Evolutionary conservation across 108 stramenopile genomes (phyloP).

Genomic region (Skeletonema menzelii): DNA sequence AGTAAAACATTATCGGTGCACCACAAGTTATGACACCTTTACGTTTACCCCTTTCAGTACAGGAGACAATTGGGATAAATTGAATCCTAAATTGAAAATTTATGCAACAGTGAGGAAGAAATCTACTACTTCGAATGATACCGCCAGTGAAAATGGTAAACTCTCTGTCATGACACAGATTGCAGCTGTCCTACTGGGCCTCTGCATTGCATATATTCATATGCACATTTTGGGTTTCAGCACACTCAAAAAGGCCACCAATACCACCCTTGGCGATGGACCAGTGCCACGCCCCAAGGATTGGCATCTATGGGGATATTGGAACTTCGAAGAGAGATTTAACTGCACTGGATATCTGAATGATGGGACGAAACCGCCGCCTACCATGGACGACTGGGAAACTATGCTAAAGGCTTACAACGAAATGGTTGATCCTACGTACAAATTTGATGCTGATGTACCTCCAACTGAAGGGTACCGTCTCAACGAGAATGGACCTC

Average conservation of each 20-base stretch:
- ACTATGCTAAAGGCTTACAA: neutral
- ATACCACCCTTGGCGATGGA: neutral
- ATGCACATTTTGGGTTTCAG: neutral
- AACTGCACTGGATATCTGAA: neutral
- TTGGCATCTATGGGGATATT: neutral
- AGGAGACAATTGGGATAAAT: neutral
- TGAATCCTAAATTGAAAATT: neutral
- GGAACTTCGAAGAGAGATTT: neutral
- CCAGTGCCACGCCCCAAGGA: neutral
- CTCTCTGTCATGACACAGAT: too few relatives aligned
- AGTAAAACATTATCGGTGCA: neutral
- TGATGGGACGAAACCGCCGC: neutral
- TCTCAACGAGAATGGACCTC: neutral
- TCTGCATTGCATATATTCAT: neutral
- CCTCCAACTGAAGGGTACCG: neutral
- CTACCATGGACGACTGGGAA: neutral
- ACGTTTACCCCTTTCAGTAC: neutral
- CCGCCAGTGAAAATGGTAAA: too few relatives aligned
- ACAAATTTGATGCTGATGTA: neutral
- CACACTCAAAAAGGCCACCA: neutral
- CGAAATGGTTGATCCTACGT: neutral
- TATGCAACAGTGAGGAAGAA: neutral
- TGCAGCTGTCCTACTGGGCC: neutral
- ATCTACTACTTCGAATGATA: too few relatives aligned
- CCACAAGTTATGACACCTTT: neutral